Base-by-base conservation (phyloP, 257 asterid genomes). In the Salvia rosmarinus region DNA sequence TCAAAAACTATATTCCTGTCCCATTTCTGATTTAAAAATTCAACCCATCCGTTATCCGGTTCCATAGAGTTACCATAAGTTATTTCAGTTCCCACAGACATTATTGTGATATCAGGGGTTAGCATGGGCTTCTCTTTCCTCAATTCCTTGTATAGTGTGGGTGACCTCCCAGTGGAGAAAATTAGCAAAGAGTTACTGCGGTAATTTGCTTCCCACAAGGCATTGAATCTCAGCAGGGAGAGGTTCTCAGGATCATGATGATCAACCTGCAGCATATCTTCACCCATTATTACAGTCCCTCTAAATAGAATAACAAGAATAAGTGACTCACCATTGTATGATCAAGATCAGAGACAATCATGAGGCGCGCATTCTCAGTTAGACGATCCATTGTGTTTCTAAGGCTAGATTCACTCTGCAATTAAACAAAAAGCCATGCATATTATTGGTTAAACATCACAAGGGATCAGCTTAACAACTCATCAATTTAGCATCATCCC, bases 331-430 rank as follows among this genome's bases (percentile, higher is more conserved):
- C 99, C 99, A 95, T 95, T 19, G 99, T 95, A 63, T 86, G 88
- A 78, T 95, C 99, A 77, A 95, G 97, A 89, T 95, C 98, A 1
- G 99, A 95, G 70, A 95, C 98, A 57, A 95, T 86, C 98, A 95
- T 89, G 76, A 95, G 95, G 70, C 80, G 87, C 20, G 99, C 94
- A 77, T 86, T 76, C 65, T 78, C 83, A 44, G 90, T 30, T 9
- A 91, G 88, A 28, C 95, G 93, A 75, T 89, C 89, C 97, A 95
- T 91, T 70, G 73, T 70, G 57, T 66, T 68, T 28, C 59, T 73
- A 32, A 50, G 70, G 58, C 70, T 70, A 67, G 71, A 63, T 70
- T 67, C 83, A 67, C 82, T 74, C 97, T 89, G 85, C 69, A 74
- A 61, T 35, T 28, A 81, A 61, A 73, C 21, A 44, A 50, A 47